Conservation (phyloP, 2,329 filamentous ascomycete species). For the Ceratocystis eucalypticola region DNA sequence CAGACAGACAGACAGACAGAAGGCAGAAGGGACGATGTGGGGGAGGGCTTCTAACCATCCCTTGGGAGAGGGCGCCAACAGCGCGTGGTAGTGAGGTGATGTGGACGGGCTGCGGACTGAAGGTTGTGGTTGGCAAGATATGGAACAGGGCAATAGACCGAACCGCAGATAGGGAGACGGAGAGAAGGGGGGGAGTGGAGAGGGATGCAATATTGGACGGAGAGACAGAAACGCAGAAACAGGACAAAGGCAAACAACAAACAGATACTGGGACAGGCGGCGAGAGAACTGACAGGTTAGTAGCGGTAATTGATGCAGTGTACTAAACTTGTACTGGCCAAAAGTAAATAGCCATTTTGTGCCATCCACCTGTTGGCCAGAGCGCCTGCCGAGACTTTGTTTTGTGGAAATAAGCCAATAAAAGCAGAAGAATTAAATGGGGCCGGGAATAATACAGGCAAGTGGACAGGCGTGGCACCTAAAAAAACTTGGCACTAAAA, state of each 20-base stretch:
- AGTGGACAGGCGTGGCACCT: neutral
- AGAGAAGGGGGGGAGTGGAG: neutral
- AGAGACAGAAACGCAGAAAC: neutral
- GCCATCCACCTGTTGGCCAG: neutral
- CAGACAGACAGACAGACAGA: neutral
- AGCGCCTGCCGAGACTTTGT: neutral
- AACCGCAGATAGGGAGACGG: neutral
- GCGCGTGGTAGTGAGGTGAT: neutral
- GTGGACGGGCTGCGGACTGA: neutral
- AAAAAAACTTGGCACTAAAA: neutral
- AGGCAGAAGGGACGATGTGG: neutral
- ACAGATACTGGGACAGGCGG: neutral
- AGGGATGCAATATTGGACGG: neutral
- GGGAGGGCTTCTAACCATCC: neutral
- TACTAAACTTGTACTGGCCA: neutral
- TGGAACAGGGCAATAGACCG: constrained; percentile 1
- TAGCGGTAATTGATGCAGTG: neutral
- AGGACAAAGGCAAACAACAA: neutral
- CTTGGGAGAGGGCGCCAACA: neutral
- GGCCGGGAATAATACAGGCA: neutral
- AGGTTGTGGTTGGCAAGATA: neutral
- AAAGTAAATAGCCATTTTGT: neutral
- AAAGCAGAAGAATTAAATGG: neutral
- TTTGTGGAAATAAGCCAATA: neutral
- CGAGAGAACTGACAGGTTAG: neutral